Conservation (phyloP, 768 basidiomycete species). For the Neoboletus magnificus region DNA sequence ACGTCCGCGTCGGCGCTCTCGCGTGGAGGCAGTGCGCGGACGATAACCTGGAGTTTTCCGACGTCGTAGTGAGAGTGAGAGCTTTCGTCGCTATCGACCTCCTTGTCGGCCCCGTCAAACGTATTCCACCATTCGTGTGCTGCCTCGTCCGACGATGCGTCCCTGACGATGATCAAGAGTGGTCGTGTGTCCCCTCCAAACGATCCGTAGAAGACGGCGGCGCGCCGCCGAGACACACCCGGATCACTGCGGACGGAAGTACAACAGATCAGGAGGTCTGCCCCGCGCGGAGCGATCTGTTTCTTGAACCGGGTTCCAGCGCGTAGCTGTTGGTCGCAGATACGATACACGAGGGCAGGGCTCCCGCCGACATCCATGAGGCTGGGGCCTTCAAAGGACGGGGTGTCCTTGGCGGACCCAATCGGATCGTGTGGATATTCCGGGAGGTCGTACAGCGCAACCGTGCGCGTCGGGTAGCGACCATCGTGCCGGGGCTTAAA, state of each 20-base stretch:
- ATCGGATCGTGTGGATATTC: conserved; percentile 2
- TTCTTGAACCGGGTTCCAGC: conserved; percentile 26
- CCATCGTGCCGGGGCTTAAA: conserved; percentile 9
- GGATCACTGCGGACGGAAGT: conserved; percentile 7
- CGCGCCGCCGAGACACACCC: conserved; percentile 7
- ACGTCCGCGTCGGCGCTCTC: neutral
- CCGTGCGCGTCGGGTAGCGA: conserved; percentile 12
- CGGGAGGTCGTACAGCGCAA: conserved; percentile 24
- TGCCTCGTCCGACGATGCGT: conserved; percentile 15
- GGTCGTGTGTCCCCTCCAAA: conserved; percentile 28
- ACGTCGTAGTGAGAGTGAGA: neutral
- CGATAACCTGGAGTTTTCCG: conserved; percentile 17
- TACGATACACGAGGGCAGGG: conserved; percentile 16
- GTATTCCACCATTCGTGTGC: conserved; percentile 23
- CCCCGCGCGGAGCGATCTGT: conserved; percentile 17
- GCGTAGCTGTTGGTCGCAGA: conserved; percentile 21
- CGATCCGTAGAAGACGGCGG: conserved; percentile 16
- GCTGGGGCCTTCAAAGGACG: conserved; percentile 20
- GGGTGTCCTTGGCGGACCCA: conserved; percentile 8
- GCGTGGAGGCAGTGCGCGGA: conserved; percentile 19
- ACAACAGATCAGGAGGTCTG: conserved; percentile 28
- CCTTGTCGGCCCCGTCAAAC: conserved; percentile 5
- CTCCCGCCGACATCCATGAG: conserved; percentile 20
- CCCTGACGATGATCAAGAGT: conserved; percentile 23
- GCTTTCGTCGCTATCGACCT: neutral